Evolutionary conservation across 169 alveolate species (phyloP).

Genomic region (Plasmodium adleri): DNA sequence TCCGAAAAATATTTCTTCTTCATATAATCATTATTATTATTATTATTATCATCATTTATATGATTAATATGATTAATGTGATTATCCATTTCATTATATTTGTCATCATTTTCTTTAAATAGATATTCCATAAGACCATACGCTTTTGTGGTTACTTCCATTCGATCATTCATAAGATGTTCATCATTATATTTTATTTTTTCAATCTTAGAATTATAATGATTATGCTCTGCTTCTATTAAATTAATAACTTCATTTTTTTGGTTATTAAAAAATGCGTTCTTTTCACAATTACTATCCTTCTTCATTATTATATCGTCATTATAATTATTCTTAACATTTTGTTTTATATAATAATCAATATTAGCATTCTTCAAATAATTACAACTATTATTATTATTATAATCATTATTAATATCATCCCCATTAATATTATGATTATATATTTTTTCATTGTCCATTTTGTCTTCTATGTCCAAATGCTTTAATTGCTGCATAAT

Average conservation of each 20-base stretch:
- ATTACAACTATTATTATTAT: too few relatives aligned
- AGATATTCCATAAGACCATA: constrained; percentile 47
- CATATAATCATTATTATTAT: background rate
- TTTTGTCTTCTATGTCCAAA: background rate
- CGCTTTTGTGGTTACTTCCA: background rate
- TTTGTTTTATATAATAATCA: too few relatives aligned
- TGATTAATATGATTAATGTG: background rate
- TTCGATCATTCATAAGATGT: background rate
- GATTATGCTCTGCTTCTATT: background rate
- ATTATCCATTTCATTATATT: background rate
- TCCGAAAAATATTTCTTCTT: background rate
- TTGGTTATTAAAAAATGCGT: background rate
- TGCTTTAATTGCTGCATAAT: constrained; percentile 21
- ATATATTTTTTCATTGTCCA: background rate
- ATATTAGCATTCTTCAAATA: too few relatives aligned
- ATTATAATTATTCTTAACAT: background rate
- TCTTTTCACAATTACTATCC: background rate
- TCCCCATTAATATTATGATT: too few relatives aligned
- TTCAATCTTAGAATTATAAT: background rate
- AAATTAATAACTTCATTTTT: too few relatives aligned
- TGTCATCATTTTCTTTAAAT: constrained; percentile 44
- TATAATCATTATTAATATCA: too few relatives aligned
- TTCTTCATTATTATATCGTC: background rate
- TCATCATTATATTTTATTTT: background rate
- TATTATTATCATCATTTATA: background rate